These are phyloP conservation scores for Monilinia vaccinii-corymbosi DNA, from an alignment of 2,329 filamentous ascomycete genomes.

Conservation along the genomic window DNA sequence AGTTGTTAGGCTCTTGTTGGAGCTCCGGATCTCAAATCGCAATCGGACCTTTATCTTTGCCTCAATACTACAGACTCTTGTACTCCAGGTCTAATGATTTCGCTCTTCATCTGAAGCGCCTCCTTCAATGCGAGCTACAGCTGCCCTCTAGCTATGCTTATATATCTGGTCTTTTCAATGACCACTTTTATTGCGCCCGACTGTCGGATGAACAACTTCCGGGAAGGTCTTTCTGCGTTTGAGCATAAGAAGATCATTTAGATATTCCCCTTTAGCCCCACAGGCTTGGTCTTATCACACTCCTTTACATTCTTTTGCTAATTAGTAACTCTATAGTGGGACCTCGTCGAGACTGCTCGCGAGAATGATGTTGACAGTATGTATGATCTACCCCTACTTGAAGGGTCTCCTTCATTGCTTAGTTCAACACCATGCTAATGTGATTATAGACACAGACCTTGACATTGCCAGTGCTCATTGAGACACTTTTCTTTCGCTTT, in stretches of 20 bases:
- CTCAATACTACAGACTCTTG: background rate
- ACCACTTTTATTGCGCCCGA: background rate
- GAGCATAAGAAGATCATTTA: background rate
- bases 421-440: too few relatives aligned
- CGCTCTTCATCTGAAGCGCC: background rate
- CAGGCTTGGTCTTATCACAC: background rate
- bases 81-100: background rate
- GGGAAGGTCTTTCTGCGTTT: background rate
- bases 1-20: too few relatives aligned
- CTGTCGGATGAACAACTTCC: background rate
- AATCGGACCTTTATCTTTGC: background rate
- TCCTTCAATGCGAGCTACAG: background rate
- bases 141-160: accelerated
- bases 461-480: too few relatives aligned
- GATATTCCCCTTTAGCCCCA: background rate
- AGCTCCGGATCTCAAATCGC: background rate
- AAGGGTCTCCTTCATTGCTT: too few relatives aligned
- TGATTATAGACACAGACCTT: too few relatives aligned
- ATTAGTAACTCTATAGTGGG: background rate
- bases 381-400: too few relatives aligned
- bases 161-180: background rate
- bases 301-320: background rate
- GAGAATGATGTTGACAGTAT: too few relatives aligned
- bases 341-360: background rate
- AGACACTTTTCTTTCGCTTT: too few relatives aligned